Evolutionary conservation across 768 basidiomycete genomes (phyloP).

Genomic region (Neoboletus brunneissimus): DNA sequence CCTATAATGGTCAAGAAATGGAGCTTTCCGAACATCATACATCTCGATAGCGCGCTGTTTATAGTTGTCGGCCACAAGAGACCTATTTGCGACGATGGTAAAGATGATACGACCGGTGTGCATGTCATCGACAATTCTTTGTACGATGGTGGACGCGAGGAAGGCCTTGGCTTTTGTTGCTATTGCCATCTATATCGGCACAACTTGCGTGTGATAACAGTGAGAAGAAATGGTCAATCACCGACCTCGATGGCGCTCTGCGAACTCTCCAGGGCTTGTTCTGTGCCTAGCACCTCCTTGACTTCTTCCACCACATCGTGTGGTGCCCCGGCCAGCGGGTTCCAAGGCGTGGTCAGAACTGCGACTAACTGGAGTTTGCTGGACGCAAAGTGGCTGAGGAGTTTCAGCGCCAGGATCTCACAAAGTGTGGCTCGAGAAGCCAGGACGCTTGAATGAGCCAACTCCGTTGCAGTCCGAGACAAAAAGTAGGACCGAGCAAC

Average conservation of each 20-base stretch:
- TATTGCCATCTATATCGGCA: slow-evolving; percentile 70
- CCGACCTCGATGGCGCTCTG: slow-evolving; percentile 85
- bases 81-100: slow-evolving; percentile 56
- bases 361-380: slow-evolving; percentile 73
- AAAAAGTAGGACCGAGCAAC: slow-evolving; percentile 80
- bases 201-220: background rate
- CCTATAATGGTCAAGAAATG: slow-evolving; percentile 85
- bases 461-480: slow-evolving; percentile 59
- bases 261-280: slow-evolving; percentile 57
- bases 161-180: slow-evolving; percentile 82
- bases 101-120: slow-evolving; percentile 78
- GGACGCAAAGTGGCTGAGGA: slow-evolving; percentile 69
- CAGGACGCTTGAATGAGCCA: slow-evolving; percentile 78
- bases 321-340: slow-evolving; percentile 77
- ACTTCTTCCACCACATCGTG: slow-evolving; percentile 65
- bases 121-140: slow-evolving; percentile 85
- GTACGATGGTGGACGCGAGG: slow-evolving; percentile 77
- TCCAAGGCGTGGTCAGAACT: slow-evolving; percentile 81
- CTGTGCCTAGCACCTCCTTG: slow-evolving; percentile 51
- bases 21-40: slow-evolving; percentile 63
- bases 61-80: slow-evolving; percentile 89
- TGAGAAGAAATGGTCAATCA: slow-evolving; percentile 10
- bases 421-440: slow-evolving; percentile 71
- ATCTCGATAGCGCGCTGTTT: slow-evolving; percentile 71
- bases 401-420: slow-evolving; percentile 87